phyloP scores from a whole-genome alignment of 371 early-diverging fungal genomes.

The Mycotypha africana region DNA sequence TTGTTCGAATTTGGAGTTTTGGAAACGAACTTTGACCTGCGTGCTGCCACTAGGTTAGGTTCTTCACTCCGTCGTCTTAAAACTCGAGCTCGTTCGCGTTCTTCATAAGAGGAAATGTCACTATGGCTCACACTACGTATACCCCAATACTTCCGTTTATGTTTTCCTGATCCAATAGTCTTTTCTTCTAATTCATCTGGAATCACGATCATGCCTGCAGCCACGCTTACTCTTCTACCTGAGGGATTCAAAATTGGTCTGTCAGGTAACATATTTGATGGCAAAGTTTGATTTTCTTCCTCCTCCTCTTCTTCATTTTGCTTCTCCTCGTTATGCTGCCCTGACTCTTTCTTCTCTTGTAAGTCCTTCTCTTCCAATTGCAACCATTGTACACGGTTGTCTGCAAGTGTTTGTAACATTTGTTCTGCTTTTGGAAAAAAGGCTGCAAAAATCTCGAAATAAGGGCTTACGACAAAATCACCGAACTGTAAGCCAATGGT shows the following conservation, averaged over 20 bases:
- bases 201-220: conserved; percentile 50
- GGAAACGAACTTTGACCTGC: not conserved
- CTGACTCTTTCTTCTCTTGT: conserved; percentile 1
- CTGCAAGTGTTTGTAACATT: conserved; percentile 25
- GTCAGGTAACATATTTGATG: conserved; percentile 31
- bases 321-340: no score
- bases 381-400: conserved; percentile 37
- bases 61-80: conserved; percentile 36
- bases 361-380: conserved; percentile 18
- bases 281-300: conserved; percentile 17
- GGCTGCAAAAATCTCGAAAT: conserved; percentile 74
- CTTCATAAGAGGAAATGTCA: conserved; percentile 7
- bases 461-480: conserved; percentile 81
- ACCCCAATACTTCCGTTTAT: conserved; percentile 33
- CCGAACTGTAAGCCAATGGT: conserved; percentile 79
- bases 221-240: conserved; percentile 50
- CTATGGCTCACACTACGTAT: conserved; percentile 40
- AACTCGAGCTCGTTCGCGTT: conserved; percentile 9
- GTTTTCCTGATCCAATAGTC: conserved; percentile 28
- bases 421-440: conserved; percentile 59
- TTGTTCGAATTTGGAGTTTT: conserved; percentile 4
- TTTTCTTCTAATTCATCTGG: conserved; percentile 47
- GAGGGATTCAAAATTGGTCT: conserved; percentile 35
- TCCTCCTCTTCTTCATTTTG: not conserved
- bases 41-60: conserved; percentile 1